Conservation (phyloP, 768 basidiomycete genomes). For the Lentinula guzmanii region DNA sequence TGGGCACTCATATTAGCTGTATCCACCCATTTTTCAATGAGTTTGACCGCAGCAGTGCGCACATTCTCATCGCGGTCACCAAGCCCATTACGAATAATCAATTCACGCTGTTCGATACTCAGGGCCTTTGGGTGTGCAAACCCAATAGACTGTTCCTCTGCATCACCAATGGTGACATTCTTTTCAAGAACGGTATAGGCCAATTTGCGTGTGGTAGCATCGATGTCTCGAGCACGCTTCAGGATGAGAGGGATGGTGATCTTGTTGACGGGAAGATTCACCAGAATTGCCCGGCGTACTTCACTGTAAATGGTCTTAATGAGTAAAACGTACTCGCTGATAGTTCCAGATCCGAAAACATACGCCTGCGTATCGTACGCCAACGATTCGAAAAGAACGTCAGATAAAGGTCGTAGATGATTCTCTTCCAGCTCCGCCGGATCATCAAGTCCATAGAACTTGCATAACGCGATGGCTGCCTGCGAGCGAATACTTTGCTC, state of each 20-base stretch:
- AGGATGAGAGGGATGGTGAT: constrained; percentile 63
- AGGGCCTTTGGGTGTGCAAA: constrained; percentile 61
- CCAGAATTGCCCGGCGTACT: constrained; percentile 74
- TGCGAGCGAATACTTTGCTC: constrained; percentile 73
- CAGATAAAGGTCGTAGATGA: constrained; percentile 41
- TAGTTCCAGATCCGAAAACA: constrained; percentile 20
- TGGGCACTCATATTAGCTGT: constrained; percentile 33
- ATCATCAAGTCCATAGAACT: constrained; percentile 69
- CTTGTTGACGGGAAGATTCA: constrained; percentile 56
- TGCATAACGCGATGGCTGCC: constrained; percentile 74
- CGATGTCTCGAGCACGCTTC: constrained; percentile 73
- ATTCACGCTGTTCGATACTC: constrained; percentile 67
- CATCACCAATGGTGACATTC: constrained; percentile 23
- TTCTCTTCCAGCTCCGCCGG: constrained; percentile 42
- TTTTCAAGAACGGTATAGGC: constrained; percentile 56
- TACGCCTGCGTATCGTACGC: constrained; percentile 73
- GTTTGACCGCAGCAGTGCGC: constrained; percentile 60
- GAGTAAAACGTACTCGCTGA: not conserved
- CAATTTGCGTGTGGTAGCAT: constrained; percentile 65
- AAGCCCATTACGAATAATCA: constrained; percentile 75
- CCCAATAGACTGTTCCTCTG: constrained; percentile 29
- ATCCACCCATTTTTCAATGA: constrained; percentile 77
- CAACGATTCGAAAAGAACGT: constrained; percentile 63
- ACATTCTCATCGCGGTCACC: constrained; percentile 80
- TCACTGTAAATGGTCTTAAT: constrained; percentile 43